Percentiles rank a stretch among this genome's conserved stretches.
phyloP scores from a whole-genome alignment of 306 rosid genomes.

The Malus fusca region DNA sequence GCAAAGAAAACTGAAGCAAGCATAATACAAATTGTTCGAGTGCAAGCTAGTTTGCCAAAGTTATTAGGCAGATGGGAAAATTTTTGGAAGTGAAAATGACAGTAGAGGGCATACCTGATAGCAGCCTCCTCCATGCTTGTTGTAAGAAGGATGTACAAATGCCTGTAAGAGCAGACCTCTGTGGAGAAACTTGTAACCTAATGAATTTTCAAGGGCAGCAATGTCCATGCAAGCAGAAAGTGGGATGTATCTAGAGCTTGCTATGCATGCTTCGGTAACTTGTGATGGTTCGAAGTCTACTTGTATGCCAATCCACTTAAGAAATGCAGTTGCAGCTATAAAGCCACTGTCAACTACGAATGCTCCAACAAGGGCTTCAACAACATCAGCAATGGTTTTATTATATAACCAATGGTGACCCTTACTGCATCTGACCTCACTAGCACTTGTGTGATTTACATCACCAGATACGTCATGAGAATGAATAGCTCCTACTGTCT shows the following conservation, averaged over 20 bases:
- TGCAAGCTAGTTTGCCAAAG: not conserved
- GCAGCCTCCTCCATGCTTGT: slow-evolving; percentile 84
- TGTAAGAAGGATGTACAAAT: slow-evolving; percentile 86
- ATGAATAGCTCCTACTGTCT: slow-evolving; percentile 46
- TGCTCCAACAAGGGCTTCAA: slow-evolving; percentile 95
- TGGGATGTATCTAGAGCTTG: slow-evolving; percentile 51
- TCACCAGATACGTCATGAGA: slow-evolving; percentile 23
- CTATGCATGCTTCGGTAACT: slow-evolving; percentile 41
- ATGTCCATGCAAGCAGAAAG: slow-evolving; percentile 48
- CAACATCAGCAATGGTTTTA: slow-evolving; percentile 77
- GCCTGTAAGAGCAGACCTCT: slow-evolving; percentile 86
- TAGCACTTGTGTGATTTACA: slow-evolving; percentile 17
- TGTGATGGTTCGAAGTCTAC: slow-evolving; percentile 62
- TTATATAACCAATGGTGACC: slow-evolving; percentile 83
- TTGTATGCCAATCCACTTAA: slow-evolving; percentile 76
- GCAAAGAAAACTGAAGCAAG: not conserved
- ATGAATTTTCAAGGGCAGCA: slow-evolving; percentile 47
- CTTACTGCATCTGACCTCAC: slow-evolving; percentile 53
- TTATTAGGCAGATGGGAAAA: slow-evolving; percentile 11
- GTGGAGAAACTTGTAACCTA: slow-evolving; percentile 60
- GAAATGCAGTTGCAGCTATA: slow-evolving; percentile 77
- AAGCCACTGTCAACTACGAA: slow-evolving; percentile 93
- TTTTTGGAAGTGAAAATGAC: slow-evolving; percentile 9
- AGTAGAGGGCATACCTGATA: slow-evolving; percentile 56
- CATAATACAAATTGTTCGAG: not conserved